phyloP scores from a whole-genome alignment of 2,329 filamentous ascomycete species.

The Aspergillus caelatus region DNA sequence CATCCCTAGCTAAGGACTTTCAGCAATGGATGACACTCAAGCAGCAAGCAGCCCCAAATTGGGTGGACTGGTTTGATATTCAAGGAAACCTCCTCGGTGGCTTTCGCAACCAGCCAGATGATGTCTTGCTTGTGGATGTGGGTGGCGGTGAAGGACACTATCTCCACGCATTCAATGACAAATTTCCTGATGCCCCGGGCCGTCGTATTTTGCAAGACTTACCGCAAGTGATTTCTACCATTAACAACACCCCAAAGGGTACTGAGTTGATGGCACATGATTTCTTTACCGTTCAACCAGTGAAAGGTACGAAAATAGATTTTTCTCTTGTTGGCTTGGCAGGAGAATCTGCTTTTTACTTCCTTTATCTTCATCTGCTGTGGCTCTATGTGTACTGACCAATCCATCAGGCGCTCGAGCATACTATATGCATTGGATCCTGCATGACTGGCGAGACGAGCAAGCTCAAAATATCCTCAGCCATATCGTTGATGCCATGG shows the following conservation, averaged over 20 bases:
- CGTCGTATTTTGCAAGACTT: too few relatives aligned
- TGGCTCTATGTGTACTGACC: not conserved
- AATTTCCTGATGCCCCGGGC: too few relatives aligned
- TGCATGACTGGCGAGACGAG: constrained; percentile 27
- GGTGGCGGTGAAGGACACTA: too few relatives aligned
- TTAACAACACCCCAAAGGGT: not conserved
- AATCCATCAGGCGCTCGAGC: constrained; percentile 16
- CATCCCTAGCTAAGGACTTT: constrained; percentile 16
- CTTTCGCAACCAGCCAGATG: too few relatives aligned
- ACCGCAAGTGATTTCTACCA: too few relatives aligned
- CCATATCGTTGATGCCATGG: constrained; percentile 23
- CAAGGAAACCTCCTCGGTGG: too few relatives aligned
- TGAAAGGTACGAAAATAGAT: constrained; percentile 15
- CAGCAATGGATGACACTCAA: constrained; percentile 7
- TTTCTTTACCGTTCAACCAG: constrained; percentile 26
- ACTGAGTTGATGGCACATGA: constrained; percentile 21
- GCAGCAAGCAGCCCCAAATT: too few relatives aligned
- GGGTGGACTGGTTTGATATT: too few relatives aligned
- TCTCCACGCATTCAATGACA: too few relatives aligned
- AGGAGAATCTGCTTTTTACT: too few relatives aligned
- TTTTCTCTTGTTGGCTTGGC: not conserved
- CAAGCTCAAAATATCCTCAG: constrained; percentile 22
- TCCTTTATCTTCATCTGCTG: too few relatives aligned
- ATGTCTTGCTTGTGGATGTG: too few relatives aligned
- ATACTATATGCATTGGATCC: constrained; percentile 28